Conservation (phyloP, 164 flowering plant species). For the Santalum album region DNA sequence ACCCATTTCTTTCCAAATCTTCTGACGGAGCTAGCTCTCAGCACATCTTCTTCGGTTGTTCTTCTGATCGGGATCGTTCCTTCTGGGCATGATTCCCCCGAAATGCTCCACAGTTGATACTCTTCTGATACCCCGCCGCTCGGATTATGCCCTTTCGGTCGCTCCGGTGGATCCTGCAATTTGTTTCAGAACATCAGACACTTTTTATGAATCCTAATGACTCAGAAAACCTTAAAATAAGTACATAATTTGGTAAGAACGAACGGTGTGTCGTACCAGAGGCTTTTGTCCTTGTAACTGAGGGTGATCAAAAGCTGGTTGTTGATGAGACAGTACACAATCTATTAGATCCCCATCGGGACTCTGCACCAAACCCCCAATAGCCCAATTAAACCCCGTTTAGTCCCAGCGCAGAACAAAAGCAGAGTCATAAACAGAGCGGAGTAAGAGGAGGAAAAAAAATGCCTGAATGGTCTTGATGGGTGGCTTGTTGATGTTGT, state of each 20-base stretch:
- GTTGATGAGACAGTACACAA: conserved; percentile 43
- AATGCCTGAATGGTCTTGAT: conserved; percentile 78
- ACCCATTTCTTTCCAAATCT: conserved; percentile 63
- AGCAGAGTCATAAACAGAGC: neutral
- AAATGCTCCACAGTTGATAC: conserved; percentile 62
- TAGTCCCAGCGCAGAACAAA: neutral
- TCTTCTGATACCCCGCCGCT: conserved; percentile 23
- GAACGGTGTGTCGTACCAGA: conserved; percentile 22
- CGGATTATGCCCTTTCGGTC: conserved; percentile 46
- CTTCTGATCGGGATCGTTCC: conserved; percentile 90
- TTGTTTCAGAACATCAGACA: neutral
- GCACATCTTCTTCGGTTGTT: conserved; percentile 66
- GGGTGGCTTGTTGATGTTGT: conserved; percentile 73
- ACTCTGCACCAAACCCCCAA: conserved; percentile 27
- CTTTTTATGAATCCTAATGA: neutral
- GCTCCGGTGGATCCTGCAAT: conserved; percentile 77
- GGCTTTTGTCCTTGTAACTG: conserved; percentile 37
- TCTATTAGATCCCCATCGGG: conserved; percentile 59
- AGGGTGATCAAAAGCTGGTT: conserved; percentile 65
- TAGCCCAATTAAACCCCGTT: neutral
- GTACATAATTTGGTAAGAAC: too few relatives aligned
- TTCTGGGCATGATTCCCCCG: conserved; percentile 75
- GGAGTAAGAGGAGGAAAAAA: neutral
- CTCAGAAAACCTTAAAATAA: too few relatives aligned
- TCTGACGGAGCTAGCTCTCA: conserved; percentile 51